Evolutionary conservation across 1,284 basidiomycete genomes (phyloP).

Genomic region (Fomes fomentarius): DNA sequence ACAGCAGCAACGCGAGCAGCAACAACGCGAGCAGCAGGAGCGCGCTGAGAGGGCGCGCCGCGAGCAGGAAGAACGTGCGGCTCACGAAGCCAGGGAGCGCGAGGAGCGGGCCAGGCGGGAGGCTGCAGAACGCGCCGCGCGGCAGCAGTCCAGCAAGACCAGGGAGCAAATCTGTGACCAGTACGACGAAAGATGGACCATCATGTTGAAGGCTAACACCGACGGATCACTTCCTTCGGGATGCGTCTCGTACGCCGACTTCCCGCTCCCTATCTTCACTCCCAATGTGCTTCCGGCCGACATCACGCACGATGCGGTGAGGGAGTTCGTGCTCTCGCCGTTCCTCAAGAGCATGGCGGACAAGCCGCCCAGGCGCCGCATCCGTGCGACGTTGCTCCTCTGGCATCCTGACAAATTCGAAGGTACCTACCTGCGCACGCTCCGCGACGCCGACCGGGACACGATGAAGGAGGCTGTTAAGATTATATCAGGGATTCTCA

Average conservation of each 20-base stretch:
- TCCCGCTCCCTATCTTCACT: conserved; percentile 38
- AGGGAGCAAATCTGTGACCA: background rate
- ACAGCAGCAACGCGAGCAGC: background rate
- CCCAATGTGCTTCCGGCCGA: too few species aligned
- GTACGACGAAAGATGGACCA: conserved; percentile 27
- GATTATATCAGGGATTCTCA: conserved; percentile 3
- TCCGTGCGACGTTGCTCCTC: conserved; percentile 49
- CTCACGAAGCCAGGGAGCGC: background rate
- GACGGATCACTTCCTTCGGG: background rate
- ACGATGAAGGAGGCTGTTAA: conserved; percentile 11
- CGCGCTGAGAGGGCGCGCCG: background rate
- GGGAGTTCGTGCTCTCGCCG: conserved; percentile 43
- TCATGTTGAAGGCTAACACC: conserved; percentile 9
- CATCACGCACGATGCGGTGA: conserved; percentile 36
- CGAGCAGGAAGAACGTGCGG: background rate
- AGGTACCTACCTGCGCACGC: conserved; percentile 9
- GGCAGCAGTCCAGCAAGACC: background rate
- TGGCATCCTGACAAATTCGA: conserved; percentile 61
- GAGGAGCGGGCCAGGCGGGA: background rate
- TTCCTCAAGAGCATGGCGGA: conserved; percentile 30
- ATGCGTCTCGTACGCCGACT: conserved; percentile 25
- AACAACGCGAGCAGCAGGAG: background rate
- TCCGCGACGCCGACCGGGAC: conserved; percentile 12
- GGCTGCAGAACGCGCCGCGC: background rate
- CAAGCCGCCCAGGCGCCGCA: conserved; percentile 39